These are phyloP conservation scores for Penicillium riverlandense DNA, from an alignment of 495 filamentous ascomycete species.

Conservation along the genomic window DNA sequence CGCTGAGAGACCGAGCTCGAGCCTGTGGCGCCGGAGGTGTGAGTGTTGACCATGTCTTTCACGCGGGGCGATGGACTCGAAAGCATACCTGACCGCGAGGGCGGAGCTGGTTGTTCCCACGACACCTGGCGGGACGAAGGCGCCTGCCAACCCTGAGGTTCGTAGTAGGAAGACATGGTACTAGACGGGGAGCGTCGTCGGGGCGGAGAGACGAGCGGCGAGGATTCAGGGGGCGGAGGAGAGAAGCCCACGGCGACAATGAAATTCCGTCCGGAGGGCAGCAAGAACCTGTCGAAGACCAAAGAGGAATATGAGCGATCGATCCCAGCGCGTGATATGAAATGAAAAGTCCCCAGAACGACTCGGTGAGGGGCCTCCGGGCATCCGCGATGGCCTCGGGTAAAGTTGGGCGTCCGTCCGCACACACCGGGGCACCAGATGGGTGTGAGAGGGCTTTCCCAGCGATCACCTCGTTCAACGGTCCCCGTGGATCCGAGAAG, in stretches of 20 bases:
- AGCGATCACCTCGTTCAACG: no score
- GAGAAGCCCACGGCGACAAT: conserved; percentile 9
- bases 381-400: no score
- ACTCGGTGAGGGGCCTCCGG: no score
- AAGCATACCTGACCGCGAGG: conserved; percentile 73
- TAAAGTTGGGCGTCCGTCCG: no score
- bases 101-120: conserved; percentile 81
- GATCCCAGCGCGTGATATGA: no score
- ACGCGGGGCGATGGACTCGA: conserved; percentile 3
- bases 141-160: conserved; percentile 73
- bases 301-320: conserved; percentile 9
- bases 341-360: no score
- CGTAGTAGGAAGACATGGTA: conserved; percentile 80
- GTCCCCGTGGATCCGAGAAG: no score
- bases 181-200: conserved; percentile 4
- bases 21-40: conserved; percentile 39
- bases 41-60: conserved; percentile 15
- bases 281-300: conserved; percentile 17
- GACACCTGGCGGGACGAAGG: conserved; percentile 56
- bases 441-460: no score
- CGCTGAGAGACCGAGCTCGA: conserved; percentile 70
- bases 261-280: conserved; percentile 23
- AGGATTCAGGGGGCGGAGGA: conserved; percentile 15
- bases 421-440: no score
- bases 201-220: conserved; percentile 8